Base-by-base conservation (phyloP, 768 basidiomycete genomes). In the Xerocomellus intermedius region DNA sequence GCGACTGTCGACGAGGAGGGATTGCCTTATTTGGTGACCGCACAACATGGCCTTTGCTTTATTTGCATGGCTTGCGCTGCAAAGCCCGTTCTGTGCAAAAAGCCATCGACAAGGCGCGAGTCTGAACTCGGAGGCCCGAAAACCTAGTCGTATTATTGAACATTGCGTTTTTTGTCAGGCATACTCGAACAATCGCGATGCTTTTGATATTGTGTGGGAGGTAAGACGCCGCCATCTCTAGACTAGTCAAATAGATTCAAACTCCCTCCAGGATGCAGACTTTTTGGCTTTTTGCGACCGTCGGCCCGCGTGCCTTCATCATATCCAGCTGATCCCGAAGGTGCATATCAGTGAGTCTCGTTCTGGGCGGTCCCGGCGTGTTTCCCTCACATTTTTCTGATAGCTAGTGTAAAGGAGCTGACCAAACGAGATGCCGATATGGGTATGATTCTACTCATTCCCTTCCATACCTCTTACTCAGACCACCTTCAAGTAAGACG, bases 401-500 rank as follows among this genome's bases (percentile, higher is more conserved):
- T 56, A 89, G 88, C 65, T 33, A 89, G 81, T 50, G 79, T 89
- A 19, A 79, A 73, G 59, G 64, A 75, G 2, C 64, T 91, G 28
- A 66, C 57, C 7, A 64, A 63, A 54, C 54, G 64, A 8, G 82
- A 90, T 56, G 74, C 74, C 2, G 62, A 70, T 24, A 72, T 87
- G 52, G 73, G 87, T 88, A 64, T 32, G 73, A 12, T n/a, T 5
- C 28, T 21, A 54, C 19, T 66, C 26, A 3, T 28, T 64, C 9
- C 41, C 19, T 24, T 54, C 33, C 45, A 26, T 46, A 5, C 52
- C 57, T 58, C 54, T n/a, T 69, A 69, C 69, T 58, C 65, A 54
- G 17, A 19, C 19, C 46, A 16, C n/a, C 8, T 47, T 42, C 41
- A 13, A 83, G 82, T 83, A 1, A 66, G 65, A 55, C 64, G 71